These are phyloP conservation scores for Megacollybia marginata DNA, from an alignment of 768 basidiomycete species.

Conservation along the genomic window DNA sequence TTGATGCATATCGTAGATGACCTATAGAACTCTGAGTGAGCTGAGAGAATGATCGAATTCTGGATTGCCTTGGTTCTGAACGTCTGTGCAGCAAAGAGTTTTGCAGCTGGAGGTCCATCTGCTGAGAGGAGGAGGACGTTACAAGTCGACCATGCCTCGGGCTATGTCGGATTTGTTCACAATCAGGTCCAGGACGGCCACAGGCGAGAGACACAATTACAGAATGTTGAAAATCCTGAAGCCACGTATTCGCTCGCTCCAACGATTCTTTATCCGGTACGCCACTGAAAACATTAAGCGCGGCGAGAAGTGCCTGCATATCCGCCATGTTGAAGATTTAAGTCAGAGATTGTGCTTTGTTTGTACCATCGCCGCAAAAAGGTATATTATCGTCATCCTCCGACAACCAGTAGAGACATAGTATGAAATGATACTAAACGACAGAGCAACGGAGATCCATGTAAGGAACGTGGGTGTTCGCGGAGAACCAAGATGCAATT, in stretches of 20 bases:
- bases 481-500: neutral
- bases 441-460: constrained; percentile 20
- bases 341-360: neutral
- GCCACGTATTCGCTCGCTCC: constrained; percentile 87
- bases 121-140: constrained; percentile 82
- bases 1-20: constrained; percentile 91
- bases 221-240: constrained; percentile 98
- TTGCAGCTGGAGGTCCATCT: constrained; percentile 71
- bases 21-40: constrained; percentile 44
- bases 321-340: constrained; percentile 45
- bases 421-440: neutral
- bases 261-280: constrained; percentile 80
- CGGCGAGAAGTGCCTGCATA: constrained; percentile 66
- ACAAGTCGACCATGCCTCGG: constrained; percentile 94
- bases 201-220: constrained; percentile 82
- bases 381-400: neutral
- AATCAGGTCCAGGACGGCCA: constrained; percentile 61
- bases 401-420: constrained; percentile 5
- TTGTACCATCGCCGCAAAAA: neutral
- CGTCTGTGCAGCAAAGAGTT: constrained; percentile 94
- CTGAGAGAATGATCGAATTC: constrained; percentile 14
- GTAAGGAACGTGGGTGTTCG: constrained; percentile 7
- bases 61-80: constrained; percentile 79
- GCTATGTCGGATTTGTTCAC: constrained; percentile 62
- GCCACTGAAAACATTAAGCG: constrained; percentile 70